These are phyloP conservation scores for Thozetella sp. DNA, from an alignment of 495 filamentous ascomycete genomes.

Conservation along the genomic window DNA sequence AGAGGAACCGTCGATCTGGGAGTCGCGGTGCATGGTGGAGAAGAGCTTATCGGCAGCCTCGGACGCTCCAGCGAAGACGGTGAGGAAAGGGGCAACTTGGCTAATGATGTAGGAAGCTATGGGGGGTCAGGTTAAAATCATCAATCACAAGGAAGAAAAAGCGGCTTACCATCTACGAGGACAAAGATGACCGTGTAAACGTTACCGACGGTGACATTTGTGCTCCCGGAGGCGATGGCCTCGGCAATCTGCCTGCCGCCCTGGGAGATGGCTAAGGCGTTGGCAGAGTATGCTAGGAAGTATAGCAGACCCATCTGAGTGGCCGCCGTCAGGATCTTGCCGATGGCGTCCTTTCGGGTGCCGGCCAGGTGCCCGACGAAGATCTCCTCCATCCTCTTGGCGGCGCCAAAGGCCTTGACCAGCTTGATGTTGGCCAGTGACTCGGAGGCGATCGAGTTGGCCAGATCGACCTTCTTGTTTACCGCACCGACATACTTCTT, in stretches of 20 bases:
- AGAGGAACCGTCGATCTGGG: slow-evolving; percentile 49
- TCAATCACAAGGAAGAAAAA: neutral
- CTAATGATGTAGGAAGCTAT: slow-evolving; percentile 63
- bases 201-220: slow-evolving; percentile 51
- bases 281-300: slow-evolving; percentile 66
- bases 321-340: slow-evolving; percentile 60
- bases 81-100: slow-evolving; percentile 64
- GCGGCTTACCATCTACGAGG: slow-evolving; percentile 58
- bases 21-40: slow-evolving; percentile 51
- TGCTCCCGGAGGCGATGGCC: slow-evolving; percentile 36
- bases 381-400: slow-evolving; percentile 48
- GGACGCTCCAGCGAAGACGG: slow-evolving; percentile 58
- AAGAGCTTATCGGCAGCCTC: slow-evolving; percentile 53
- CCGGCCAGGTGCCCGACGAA: slow-evolving; percentile 47
- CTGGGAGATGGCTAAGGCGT: slow-evolving; percentile 70
- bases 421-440: slow-evolving; percentile 46
- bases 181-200: slow-evolving; percentile 69
- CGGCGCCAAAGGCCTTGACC: slow-evolving; percentile 51
- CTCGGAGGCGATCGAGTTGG: slow-evolving; percentile 45
- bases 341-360: slow-evolving; percentile 52
- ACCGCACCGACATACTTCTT: slow-evolving; percentile 58
- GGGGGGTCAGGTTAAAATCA: neutral
- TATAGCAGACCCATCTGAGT: slow-evolving; percentile 67
- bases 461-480: slow-evolving; percentile 44
- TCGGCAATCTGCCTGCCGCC: slow-evolving; percentile 56